Base-by-base conservation (phyloP, 257 asterid species). In the Ballota nigra region DNA sequence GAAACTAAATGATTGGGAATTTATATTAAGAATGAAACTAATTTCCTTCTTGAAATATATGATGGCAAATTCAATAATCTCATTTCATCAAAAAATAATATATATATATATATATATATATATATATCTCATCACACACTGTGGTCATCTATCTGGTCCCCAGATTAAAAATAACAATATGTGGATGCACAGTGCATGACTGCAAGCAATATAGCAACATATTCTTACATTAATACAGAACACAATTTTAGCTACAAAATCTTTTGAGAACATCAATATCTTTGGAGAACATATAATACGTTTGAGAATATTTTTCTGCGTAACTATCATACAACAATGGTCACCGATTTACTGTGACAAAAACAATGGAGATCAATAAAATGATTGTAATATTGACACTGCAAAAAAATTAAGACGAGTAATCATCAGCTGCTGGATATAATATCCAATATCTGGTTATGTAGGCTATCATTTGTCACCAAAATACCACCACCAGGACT, bases 401-500 rank as follows among this genome's bases (percentile, higher is more conserved):
- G 36, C 26, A 0, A 23, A 55, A 7, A 41, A 38, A 15, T 38
- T 33, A 74, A 24, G 41, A 8, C 33, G 53, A 74, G 79, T 7
- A 33, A 60, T 63, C 69, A 67, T 69, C 84, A 78, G 79, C 81
- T 75, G 52, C 81, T 73, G 57, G 95, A 84, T 69, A 90, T 79
- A 70, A 88, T 70, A 62, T 82, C 86, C 49, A 92, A 66, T 74
- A 91, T 75, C 73, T 19, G 81, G 74, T 83, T 29, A 58, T 87
- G 97, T 64, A 91, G 82, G 66, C 72, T 80, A 23, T 77, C 78
- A 67, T 94, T 94, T 11, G 96, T 45, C 33, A 83, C 97, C 72
- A 94, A 86, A 80, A 94, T 68, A 64, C 98, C 98, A 26, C 92
- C 95, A 18, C 84, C 68, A 71, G 98, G 98, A 80, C 69, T 81